These are phyloP conservation scores for Deakozyma indianensis DNA, from an alignment of 805 yeast genomes.

Conservation along the genomic window DNA sequence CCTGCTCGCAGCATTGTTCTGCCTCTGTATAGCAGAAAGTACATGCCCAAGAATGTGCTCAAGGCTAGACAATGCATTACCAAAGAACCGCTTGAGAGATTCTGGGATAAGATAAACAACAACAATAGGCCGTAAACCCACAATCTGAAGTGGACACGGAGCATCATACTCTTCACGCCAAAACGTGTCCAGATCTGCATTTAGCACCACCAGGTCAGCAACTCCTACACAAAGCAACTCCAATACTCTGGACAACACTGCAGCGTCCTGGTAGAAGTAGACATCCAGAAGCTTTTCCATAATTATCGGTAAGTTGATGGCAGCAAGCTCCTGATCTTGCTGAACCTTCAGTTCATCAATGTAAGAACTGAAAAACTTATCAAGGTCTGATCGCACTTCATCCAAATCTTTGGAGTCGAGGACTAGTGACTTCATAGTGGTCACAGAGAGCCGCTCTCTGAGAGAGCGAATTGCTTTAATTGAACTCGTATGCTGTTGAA, in stretches of 20 bases:
- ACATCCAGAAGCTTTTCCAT: not conserved
- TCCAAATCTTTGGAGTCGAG: no score
- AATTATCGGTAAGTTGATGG: not conserved
- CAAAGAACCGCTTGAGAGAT: not conserved
- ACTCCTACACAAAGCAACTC: not conserved
- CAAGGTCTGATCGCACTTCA: no score
- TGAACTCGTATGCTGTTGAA: no score
- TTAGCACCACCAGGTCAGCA: not conserved
- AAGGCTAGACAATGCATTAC: not conserved
- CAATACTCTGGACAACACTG: not conserved
- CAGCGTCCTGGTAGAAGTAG: not conserved
- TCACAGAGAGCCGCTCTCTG: no score
- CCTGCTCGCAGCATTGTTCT: no score
- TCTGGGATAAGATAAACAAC: not conserved
- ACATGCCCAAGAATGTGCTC: no score
- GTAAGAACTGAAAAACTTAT: not conserved
- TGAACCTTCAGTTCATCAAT: not conserved
- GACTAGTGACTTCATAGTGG: no score
- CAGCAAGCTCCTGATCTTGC: not conserved
- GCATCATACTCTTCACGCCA: not conserved
- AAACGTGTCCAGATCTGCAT: not conserved
- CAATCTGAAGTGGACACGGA: not conserved
- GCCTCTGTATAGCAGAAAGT: no score
- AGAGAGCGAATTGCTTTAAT: no score
- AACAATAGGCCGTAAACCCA: not conserved